Evolutionary conservation across 176 grass and related monocot genomes (phyloP), one percentile per base, ranked within the genome.

Genomic region (Alopecurus myosuroides): DNA sequence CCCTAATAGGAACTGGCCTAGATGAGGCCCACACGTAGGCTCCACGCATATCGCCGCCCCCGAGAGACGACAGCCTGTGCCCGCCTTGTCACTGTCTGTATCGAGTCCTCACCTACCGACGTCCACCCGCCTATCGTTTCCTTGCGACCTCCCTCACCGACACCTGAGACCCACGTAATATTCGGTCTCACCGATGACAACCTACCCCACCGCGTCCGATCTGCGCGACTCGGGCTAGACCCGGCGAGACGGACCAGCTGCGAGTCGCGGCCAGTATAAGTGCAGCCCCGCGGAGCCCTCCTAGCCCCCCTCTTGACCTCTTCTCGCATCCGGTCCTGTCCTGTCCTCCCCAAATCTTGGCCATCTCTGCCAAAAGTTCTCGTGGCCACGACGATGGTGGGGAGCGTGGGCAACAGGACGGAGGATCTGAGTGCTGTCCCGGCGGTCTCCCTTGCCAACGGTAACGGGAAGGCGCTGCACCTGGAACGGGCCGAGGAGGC

Each of bases 361-460:
- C n/a, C n/a, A n/a, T n/a, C 61, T 4, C 69, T 48, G 26, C 51
- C 72, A 44, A n/a, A 49, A 11, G 14, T 58, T 4, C 70, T 4
- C 35, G 48, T 48, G 55, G 55, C 77, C 35, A 17, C 9, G 79
- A 55, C 22, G 13, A 98, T 98, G 95, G 95, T 97, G 33, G 92
- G 92, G 9, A 91, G 88, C 82, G 84, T 95, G 75, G 92, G 87
- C 81, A 95, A 73, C 74, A 87, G 82, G 20, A 65, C 86, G 6
- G 42, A 80, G 40, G 88, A 95, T 88, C 91, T 93, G 14, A 64
- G 29, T 5, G 70, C 56, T 4, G 64, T 41, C 2, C 35, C 25
- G 1, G 26, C 42, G 4, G 77, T 26, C 1, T 22, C 86, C 10
- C 62, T 34, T 6, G 37, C 36, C 1, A 76, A 76, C 70, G 70